Percentiles rank a stretch among this genome's conserved stretches.
phyloP scores from a whole-genome alignment of 257 asterid genomes.

The Rhazya stricta region DNA sequence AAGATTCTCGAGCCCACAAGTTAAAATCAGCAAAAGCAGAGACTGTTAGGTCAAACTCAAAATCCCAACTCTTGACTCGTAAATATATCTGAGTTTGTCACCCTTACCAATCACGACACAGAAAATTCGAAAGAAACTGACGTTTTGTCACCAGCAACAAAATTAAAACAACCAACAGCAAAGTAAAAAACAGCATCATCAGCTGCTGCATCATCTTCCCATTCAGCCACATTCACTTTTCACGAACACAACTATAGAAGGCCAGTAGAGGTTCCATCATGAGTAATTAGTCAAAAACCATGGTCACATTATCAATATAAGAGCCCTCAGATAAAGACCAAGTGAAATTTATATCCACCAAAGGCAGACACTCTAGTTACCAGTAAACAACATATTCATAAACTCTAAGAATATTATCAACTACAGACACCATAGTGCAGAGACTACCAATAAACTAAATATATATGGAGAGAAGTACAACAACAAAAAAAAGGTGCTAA shows the following conservation, averaged over 20 bases:
- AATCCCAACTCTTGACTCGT: constrained; percentile 22
- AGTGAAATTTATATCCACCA: not conserved
- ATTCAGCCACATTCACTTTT: constrained; percentile 49
- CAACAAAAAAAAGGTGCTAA: constrained; percentile 33
- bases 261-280: constrained; percentile 48
- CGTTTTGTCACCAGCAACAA: constrained; percentile 33
- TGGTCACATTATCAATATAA: constrained; percentile 16
- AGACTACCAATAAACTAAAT: constrained; percentile 19
- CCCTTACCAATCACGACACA: constrained; percentile 45
- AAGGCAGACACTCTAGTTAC: not conserved
- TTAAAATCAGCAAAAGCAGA: constrained; percentile 16
- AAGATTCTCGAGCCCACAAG: constrained; percentile 22
- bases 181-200: constrained; percentile 30
- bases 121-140: constrained; percentile 27
- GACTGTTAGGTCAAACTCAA: constrained; percentile 20
- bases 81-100: constrained; percentile 26
- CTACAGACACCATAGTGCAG: constrained; percentile 28
- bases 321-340: not conserved
- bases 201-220: constrained; percentile 39
- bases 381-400: not conserved
- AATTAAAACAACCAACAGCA: constrained; percentile 27
- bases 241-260: constrained; percentile 66
- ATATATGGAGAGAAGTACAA: constrained; percentile 33
- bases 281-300: constrained; percentile 26
- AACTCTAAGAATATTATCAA: constrained; percentile 2